phyloP scores from a whole-genome alignment of 768 basidiomycete species.

The Royoungia palumana region DNA sequence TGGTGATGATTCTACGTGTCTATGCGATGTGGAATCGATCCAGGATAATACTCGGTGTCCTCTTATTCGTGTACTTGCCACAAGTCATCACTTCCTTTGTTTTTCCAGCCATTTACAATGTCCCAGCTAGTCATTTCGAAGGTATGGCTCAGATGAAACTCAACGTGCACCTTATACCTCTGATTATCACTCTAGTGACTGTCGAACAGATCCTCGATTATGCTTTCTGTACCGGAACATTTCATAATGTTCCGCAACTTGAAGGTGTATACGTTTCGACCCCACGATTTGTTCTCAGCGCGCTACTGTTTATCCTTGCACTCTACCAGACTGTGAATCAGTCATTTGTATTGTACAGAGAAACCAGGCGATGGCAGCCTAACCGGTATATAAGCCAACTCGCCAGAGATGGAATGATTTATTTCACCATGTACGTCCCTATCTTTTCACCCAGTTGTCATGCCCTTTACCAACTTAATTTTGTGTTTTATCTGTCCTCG shows the following conservation, averaged over 20 bases:
- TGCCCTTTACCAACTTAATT: too few relatives aligned
- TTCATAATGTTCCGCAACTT: constrained; percentile 10
- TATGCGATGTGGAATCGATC: constrained; percentile 22
- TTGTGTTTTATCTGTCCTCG: too few relatives aligned
- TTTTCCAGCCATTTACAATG: neutral
- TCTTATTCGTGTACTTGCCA: constrained; percentile 10
- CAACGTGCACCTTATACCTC: too few relatives aligned
- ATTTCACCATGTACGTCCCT: constrained; percentile 18
- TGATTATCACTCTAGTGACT: too few relatives aligned
- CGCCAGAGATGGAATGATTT: constrained; percentile 12
- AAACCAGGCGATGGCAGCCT: constrained; percentile 3
- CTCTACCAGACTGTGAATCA: constrained; percentile 3
- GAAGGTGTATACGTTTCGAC: too few relatives aligned
- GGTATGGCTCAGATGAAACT: constrained; percentile 1
- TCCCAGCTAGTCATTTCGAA: constrained; percentile 3
- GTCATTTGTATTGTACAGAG: constrained; percentile 4
- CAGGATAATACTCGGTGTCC: constrained; percentile 9
- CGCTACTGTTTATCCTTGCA: constrained; percentile 6
- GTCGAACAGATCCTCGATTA: too few relatives aligned
- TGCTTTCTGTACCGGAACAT: neutral
- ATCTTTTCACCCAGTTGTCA: too few relatives aligned
- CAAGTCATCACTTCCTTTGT: neutral
- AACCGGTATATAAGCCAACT: constrained; percentile 16
- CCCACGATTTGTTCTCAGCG: constrained; percentile 7
- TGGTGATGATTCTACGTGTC: constrained; percentile 23